A percentile compares a stretch with the other conserved stretches of the same genome.
phyloP scores from a whole-genome alignment of 2,329 filamentous ascomycete genomes.

The Botrytis deweyae region DNA sequence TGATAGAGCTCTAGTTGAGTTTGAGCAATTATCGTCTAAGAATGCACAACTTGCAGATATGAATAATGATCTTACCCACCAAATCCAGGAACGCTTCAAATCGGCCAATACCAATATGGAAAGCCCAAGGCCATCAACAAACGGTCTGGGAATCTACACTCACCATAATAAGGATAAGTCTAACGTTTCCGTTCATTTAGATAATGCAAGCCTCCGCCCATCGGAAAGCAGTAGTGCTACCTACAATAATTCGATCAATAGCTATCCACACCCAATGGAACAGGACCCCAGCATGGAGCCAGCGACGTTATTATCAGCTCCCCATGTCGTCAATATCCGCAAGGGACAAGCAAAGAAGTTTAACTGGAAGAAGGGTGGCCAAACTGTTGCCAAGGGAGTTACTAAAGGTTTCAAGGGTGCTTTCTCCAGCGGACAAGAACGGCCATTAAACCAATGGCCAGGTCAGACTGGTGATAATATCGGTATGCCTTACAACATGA shows the following conservation, averaged over 20 bases:
- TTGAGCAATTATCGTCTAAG: constrained; percentile 90
- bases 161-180: constrained; percentile 52
- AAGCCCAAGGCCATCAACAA: constrained; percentile 43
- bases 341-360: constrained; percentile 92
- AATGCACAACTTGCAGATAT: constrained; percentile 92
- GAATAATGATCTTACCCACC: constrained; percentile 92
- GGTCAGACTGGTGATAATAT: constrained; percentile 62
- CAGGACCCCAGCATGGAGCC: constrained; percentile 39
- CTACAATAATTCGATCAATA: constrained; percentile 31
- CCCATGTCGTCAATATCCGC: constrained; percentile 92
- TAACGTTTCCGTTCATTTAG: constrained; percentile 36
- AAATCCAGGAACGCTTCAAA: constrained; percentile 92
- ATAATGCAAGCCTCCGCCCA: constrained; percentile 43
- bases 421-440: constrained; percentile 60
- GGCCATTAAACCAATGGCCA: constrained; percentile 48
- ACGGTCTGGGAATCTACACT: constrained; percentile 62
- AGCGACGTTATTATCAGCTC: constrained; percentile 47
- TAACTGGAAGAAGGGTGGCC: constrained; percentile 97
- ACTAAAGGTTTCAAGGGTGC: constrained; percentile 92
- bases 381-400: constrained; percentile 90
- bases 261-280: constrained; percentile 39
- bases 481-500: constrained; percentile 70
- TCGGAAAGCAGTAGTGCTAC: constrained; percentile 42
- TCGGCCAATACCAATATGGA: constrained; percentile 59
- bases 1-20: constrained; percentile 91